Percentiles rank a stretch among this genome's conserved stretches.
Evolutionary conservation across 768 basidiomycete species (phyloP).

Genomic region (Rubroboletus satanas): DNA sequence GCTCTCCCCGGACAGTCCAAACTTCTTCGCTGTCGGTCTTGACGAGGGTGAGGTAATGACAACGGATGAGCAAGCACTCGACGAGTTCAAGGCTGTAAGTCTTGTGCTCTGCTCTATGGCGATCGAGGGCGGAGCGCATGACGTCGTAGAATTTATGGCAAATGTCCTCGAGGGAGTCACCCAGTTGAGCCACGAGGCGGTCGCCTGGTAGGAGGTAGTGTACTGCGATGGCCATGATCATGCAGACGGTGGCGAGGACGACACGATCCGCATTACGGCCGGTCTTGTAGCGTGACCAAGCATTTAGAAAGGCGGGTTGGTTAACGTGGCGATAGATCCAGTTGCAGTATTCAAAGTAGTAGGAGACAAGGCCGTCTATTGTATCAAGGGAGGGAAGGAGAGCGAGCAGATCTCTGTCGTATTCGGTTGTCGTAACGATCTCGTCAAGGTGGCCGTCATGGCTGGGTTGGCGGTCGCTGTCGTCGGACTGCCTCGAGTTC

Average conservation of each 20-base stretch:
- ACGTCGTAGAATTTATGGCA: slow-evolving; percentile 67
- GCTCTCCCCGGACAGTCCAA: slow-evolving; percentile 71
- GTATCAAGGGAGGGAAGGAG: slow-evolving; percentile 61
- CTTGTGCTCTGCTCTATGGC: slow-evolving; percentile 57
- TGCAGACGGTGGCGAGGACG: slow-evolving; percentile 67
- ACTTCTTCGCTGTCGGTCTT: slow-evolving; percentile 80
- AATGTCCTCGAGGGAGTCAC: slow-evolving; percentile 55
- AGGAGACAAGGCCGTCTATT: slow-evolving; percentile 68
- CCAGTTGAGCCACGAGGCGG: slow-evolving; percentile 50
- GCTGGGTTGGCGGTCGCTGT: slow-evolving; percentile 48
- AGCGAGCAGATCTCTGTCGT: slow-evolving; percentile 70
- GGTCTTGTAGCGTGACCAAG: slow-evolving; percentile 73
- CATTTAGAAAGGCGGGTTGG: slow-evolving; percentile 52
- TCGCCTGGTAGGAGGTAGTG: slow-evolving; percentile 70
- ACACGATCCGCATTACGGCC: slow-evolving; percentile 64
- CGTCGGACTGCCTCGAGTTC: slow-evolving; percentile 49
- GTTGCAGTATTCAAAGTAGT: slow-evolving; percentile 85
- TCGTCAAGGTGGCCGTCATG: slow-evolving; percentile 44
- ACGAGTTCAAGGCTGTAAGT: slow-evolving; percentile 69
- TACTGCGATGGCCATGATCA: slow-evolving; percentile 68
- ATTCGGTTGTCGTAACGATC: slow-evolving; percentile 44
- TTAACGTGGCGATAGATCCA: slow-evolving; percentile 85
- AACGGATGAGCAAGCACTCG: slow-evolving; percentile 66
- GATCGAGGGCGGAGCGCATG: slow-evolving; percentile 58
- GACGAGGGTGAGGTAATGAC: slow-evolving; percentile 67